Evolutionary conservation across 225 moss, liverwort and hornwort species (phyloP).

Genomic region (Anthoceros angustus): DNA sequence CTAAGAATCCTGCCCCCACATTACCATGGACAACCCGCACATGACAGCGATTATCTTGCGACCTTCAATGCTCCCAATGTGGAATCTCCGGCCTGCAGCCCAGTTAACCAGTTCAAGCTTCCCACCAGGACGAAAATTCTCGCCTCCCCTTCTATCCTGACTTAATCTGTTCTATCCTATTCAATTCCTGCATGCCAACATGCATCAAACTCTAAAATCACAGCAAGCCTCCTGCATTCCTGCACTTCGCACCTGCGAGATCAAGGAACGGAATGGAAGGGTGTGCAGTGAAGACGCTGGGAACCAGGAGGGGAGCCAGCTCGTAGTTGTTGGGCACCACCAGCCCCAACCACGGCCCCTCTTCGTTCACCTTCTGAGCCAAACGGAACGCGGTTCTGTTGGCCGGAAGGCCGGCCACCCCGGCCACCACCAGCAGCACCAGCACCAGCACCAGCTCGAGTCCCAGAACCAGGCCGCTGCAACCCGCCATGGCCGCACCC

Average conservation of each 20-base stretch:
- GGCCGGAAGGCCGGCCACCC: slow-evolving; percentile 10
- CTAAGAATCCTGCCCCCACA: background rate
- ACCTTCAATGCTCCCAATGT: slow-evolving; percentile 21
- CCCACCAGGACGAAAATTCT: background rate
- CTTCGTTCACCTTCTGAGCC: slow-evolving; percentile 14
- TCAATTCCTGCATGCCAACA: background rate
- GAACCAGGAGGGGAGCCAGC: slow-evolving; percentile 13
- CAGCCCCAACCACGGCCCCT: slow-evolving; percentile 23
- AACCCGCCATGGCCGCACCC: too few relatives aligned
- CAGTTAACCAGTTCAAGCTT: background rate
- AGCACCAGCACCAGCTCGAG: background rate
- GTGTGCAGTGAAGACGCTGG: slow-evolving; percentile 13
- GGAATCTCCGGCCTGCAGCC: slow-evolving; percentile 20
- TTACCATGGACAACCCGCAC: slow-evolving; percentile 25
- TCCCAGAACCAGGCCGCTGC: too few relatives aligned
- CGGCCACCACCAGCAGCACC: slow-evolving; percentile 2
- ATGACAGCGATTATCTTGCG: slow-evolving; percentile 23
- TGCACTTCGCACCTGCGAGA: slow-evolving; percentile 15
- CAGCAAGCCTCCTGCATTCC: background rate
- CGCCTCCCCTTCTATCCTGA: background rate
- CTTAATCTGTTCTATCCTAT: background rate
- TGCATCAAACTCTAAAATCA: background rate
- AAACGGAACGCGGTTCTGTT: slow-evolving; percentile 20
- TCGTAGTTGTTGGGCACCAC: slow-evolving; percentile 24
- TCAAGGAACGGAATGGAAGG: slow-evolving; percentile 15